These are phyloP conservation scores for Tardiomyces blankii DNA, from an alignment of 1,139 yeast species.

Conservation along the genomic window DNA sequence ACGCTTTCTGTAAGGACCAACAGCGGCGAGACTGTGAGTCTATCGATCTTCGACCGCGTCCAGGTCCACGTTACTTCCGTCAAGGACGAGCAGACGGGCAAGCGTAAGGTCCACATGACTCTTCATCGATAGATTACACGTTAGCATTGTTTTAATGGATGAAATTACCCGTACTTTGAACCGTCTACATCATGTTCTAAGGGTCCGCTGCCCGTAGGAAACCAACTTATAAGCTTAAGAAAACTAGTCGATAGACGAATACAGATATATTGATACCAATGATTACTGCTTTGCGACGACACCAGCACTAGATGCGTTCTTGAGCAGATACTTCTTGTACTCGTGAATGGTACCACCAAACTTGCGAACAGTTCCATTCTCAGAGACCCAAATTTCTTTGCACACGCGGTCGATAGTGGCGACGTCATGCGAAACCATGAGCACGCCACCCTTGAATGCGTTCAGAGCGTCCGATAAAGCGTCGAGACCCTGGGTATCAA, in stretches of 20 bases:
- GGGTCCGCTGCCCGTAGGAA: no score
- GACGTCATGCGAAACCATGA: conserved; percentile 98
- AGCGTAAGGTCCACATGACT: conserved; percentile 76
- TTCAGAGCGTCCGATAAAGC: conserved; percentile 84
- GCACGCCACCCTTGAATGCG: conserved; percentile 85
- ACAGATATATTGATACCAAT: conserved; percentile 1
- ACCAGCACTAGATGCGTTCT: conserved; percentile 70
- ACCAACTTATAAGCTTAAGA: no score
- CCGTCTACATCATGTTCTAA: no score
- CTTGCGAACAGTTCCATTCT: conserved; percentile 64
- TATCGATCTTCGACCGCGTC: conserved; percentile 80
- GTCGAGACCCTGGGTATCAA: conserved; percentile 96
- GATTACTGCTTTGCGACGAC: conserved; percentile 77
- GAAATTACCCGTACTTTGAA: no score
- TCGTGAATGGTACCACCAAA: conserved; percentile 79
- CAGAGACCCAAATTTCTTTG: conserved; percentile 93
- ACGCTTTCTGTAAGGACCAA: conserved; percentile 46
- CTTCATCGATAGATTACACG: neutral
- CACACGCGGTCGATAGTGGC: conserved; percentile 79
- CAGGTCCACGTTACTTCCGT: conserved; percentile 71
- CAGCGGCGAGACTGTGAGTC: conserved; percentile 30
- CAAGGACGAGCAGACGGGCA: conserved; percentile 81
- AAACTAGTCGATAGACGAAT: neutral
- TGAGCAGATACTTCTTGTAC: conserved; percentile 79
- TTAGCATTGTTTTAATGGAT: neutral